Evolutionary conservation across 192 early-diverging fungal genomes (phyloP), one percentile per base, ranked within the genome.

Genomic region (Backusella tarrabulga): DNA sequence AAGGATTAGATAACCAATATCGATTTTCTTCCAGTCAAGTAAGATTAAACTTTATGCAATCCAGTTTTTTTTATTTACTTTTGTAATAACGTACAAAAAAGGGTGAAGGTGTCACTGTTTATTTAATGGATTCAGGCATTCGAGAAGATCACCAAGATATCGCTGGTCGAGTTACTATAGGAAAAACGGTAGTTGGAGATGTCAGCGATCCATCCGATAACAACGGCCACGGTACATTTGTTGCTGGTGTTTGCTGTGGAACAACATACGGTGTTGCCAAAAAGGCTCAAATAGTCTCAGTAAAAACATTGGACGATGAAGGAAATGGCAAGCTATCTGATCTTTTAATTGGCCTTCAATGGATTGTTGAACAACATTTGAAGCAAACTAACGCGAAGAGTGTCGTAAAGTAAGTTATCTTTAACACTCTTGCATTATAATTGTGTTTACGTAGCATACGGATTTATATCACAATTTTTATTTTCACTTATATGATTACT

Each of bases 41-140:
- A 77, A 77, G 26, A 73, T 56, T 21, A 73, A 7, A 54, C 19
- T 26, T 12, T 11, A 29, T 63, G 21, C 9, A 29, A 4, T 11
- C 11, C 19, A n/a, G n/a, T 68, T 68, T 68, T 34, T 68, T 69
- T 8, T 36, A 0, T 36, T 69, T 60, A 66, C 17, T 26, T 46
- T 9, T 36, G 63, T 72, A 19, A 19, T 11, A 44, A 36, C 34
- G 9, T 15, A 74, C 8, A 44, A 15, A 42, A 41, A n/a, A 79
- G 66, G 96, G 96, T 34, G 84, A 91, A 12, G 94, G 93, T 68
- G 91, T 96, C 71, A 93, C 93, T n/a, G 93, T 93, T 36, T 98
- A 96, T 86, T 91, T 99, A 8, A 91, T 99, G 36, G 97, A 99
- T 88, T 97, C 97, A 8, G 87, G 88, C 41, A 81, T 89, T 8